Conservation (phyloP, 441 rosid genomes). For the Adansonia rubrostipa region DNA sequence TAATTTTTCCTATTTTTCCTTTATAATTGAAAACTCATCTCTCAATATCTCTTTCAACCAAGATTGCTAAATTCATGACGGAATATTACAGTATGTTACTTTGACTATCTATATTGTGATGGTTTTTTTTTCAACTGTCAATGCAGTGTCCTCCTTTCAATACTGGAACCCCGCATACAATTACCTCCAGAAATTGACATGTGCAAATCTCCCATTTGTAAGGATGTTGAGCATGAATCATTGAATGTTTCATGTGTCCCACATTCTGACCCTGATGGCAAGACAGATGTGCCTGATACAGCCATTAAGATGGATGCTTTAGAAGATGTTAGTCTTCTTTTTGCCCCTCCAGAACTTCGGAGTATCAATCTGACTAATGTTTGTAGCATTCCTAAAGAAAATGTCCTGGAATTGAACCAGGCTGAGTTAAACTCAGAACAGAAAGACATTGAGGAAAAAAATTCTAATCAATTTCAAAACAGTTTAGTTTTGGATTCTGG, state of each 20-base stretch:
- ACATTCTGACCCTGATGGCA: constrained; percentile 50
- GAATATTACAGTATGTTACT: neutral
- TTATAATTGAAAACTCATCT: neutral
- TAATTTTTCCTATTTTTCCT: neutral
- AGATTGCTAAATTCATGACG: constrained; percentile 13
- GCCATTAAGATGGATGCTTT: constrained; percentile 52
- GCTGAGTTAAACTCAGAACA: constrained; percentile 47
- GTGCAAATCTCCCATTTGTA: constrained; percentile 56
- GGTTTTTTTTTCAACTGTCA: constrained; percentile 36
- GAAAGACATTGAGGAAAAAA: constrained; percentile 42
- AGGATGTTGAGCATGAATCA: constrained; percentile 48
- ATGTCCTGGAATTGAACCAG: constrained; percentile 35
- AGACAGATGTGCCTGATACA: constrained; percentile 53
- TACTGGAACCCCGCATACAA: constrained; percentile 78
- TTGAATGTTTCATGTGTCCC: constrained; percentile 37
- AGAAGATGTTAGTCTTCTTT: constrained; percentile 66
- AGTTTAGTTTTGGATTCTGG: constrained; percentile 61
- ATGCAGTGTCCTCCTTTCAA: constrained; percentile 82
- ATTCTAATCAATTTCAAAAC: constrained; percentile 39
- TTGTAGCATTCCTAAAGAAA: constrained; percentile 41
- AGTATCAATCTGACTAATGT: constrained; percentile 50
- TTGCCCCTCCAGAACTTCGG: constrained; percentile 71
- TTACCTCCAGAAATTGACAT: constrained; percentile 82
- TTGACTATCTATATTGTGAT: constrained; percentile 25
- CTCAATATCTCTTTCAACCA: neutral